These are phyloP conservation scores for Elaeagnus macrophylla DNA, from an alignment of 306 rosid species.

Conservation along the genomic window DNA sequence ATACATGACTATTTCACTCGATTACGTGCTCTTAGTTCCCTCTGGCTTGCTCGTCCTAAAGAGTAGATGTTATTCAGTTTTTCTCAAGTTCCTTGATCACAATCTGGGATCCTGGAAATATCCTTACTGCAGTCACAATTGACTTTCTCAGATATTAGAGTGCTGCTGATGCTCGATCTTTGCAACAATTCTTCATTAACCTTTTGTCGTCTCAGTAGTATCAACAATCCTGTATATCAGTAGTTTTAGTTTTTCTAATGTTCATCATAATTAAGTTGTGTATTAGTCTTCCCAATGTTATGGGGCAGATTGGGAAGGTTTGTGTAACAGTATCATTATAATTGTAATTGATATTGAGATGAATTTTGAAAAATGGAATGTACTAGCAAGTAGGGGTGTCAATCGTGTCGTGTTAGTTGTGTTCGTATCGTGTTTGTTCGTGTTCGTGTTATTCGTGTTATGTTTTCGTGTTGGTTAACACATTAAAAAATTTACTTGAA, in stretches of 20 bases:
- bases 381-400: too few relatives aligned
- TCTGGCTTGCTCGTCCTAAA: constrained; percentile 96
- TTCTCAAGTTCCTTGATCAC: constrained; percentile 6
- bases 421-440: too few relatives aligned
- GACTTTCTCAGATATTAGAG: constrained; percentile 17
- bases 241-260: background rate
- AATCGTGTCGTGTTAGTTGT: too few relatives aligned
- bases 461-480: too few relatives aligned
- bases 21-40: constrained; percentile 91
- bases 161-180: constrained; percentile 6
- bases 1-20: constrained; percentile 80
- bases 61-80: constrained; percentile 29
- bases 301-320: too few relatives aligned
- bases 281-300: too few relatives aligned
- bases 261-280: too few relatives aligned
- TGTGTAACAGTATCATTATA: too few relatives aligned
- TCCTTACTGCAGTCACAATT: constrained; percentile 1
- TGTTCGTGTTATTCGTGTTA: too few relatives aligned
- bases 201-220: background rate
- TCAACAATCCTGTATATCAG: constrained; percentile 7
- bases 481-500: too few relatives aligned
- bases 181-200: constrained; percentile 8
- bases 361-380: too few relatives aligned
- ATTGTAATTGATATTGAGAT: too few relatives aligned
- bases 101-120: constrained; percentile 11